Evolutionary conservation across 1,284 basidiomycete genomes (phyloP).

Genomic region (Limonomyces culmigenus): DNA sequence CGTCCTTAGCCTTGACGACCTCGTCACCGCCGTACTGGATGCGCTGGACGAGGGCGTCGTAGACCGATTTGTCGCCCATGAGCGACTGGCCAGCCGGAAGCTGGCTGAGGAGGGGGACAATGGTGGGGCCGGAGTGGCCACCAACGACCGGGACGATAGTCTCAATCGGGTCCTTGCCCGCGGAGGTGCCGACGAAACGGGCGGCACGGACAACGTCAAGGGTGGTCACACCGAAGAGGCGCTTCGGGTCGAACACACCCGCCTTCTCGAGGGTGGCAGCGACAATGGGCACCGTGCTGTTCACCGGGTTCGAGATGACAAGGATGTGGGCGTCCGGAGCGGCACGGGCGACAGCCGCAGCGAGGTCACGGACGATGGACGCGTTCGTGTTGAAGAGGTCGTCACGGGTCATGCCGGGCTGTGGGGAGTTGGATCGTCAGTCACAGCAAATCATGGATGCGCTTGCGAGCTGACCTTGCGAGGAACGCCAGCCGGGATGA

Average conservation of each 20-base stretch:
- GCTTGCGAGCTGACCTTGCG: constrained; percentile 51
- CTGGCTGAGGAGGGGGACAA: constrained; percentile 91
- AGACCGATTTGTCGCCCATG: constrained; percentile 42
- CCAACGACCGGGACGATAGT: constrained; percentile 80
- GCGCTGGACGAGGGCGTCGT: constrained; percentile 62
- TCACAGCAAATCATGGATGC: constrained; percentile 35
- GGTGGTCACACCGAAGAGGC: constrained; percentile 82
- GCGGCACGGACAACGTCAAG: constrained; percentile 94
- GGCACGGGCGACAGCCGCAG: constrained; percentile 73
- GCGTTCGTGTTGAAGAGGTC: constrained; percentile 99
- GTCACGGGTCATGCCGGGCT: constrained; percentile 80
- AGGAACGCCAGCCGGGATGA: constrained; percentile 96
- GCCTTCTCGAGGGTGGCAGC: constrained; percentile 87
- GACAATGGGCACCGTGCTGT: constrained; percentile 95
- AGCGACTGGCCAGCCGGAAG: constrained; percentile 42
- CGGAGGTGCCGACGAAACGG: constrained; percentile 74
- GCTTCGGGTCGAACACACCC: constrained; percentile 80
- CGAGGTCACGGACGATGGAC: constrained; percentile 93
- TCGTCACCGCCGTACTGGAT: constrained; percentile 96
- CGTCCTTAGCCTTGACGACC: constrained; percentile 87
- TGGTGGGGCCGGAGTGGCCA: constrained; percentile 93
- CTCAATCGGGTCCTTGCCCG: constrained; percentile 49
- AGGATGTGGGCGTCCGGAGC: constrained; percentile 83
- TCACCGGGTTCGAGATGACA: constrained; percentile 94
- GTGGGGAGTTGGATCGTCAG: constrained; percentile 28